Base-by-base conservation (phyloP, 2,329 filamentous ascomycete genomes). In the Aspergillus aculeatus region DNA sequence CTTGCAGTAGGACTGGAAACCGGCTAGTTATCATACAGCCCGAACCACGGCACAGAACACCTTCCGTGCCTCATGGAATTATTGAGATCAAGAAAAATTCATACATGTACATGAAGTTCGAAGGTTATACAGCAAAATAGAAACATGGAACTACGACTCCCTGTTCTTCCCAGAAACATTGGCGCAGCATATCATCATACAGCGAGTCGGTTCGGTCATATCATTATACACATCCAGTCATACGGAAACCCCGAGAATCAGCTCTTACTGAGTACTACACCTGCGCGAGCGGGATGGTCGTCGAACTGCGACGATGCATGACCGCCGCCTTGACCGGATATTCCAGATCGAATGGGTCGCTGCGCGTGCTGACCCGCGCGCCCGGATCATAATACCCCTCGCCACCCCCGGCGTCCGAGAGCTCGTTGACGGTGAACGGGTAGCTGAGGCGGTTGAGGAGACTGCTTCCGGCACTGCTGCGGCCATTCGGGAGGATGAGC, bases 331-430 rank as follows among this genome's bases (percentile, higher is more conserved):
- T 56, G 19, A 64, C 52, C 7, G 67, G 64, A 50, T 62, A 47
- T 55, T 76, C 72, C 31, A 77, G 57, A 57, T 77, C 75, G 52
- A 76, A 77, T 0, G 74, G 70, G 41, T 77, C 68, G 57, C 72
- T 75, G 35, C 71, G 68, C 21, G 64, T 69, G 50, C 68, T 74
- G 19, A 64, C 47, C 1, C 47, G 51, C 10, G 54, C 57, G 21
- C 44, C 61, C 12, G 61, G 50, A 24, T 35, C 11, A 24, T 54
- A 6, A 54, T 54, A n/a, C 11, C 57, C 16, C n/a, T 44, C 16
- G 38, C 38, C 38, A 16, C 38, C 38, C 38, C 38, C 38, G 16
- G 38, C 38, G 38, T 44, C 38, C 16, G 38, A 44, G n/a, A 58
- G 54, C 26, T 48, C 52, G n/a, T 52, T 50, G 54, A 50, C 59